These are phyloP conservation scores for Russula abietina DNA, from an alignment of 768 basidiomycete species.

Conservation along the genomic window DNA sequence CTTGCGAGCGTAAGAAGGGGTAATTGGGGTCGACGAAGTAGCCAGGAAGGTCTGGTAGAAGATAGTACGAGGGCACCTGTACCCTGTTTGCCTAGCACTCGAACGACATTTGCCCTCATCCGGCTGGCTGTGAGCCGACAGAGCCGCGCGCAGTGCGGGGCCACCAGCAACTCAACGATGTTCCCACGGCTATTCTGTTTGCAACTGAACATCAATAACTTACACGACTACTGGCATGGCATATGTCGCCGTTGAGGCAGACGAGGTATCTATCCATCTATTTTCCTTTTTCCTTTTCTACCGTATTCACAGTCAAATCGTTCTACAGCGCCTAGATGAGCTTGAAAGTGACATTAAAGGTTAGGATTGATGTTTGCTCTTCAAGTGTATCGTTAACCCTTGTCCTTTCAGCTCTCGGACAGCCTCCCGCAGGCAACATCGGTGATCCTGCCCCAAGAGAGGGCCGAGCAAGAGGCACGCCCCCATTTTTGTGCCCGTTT, in stretches of 20 bases:
- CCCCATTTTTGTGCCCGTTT: not conserved
- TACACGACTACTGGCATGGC: constrained; percentile 42
- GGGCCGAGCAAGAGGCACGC: constrained; percentile 16
- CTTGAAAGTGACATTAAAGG: constrained; percentile 5
- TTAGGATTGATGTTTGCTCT: not conserved
- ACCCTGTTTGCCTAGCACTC: constrained; percentile 26
- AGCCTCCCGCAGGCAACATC: constrained; percentile 11
- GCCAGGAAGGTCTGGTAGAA: not conserved
- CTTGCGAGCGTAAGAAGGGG: not conserved
- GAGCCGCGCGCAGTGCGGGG: not conserved
- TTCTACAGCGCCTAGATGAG: constrained; percentile 49
- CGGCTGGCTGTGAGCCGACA: not conserved
- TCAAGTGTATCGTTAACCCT: not conserved
- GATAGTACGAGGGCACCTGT: constrained; percentile 15
- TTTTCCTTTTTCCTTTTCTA: not conserved
- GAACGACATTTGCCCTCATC: constrained; percentile 11
- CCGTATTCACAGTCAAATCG: not conserved
- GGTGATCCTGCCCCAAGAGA: constrained; percentile 4
- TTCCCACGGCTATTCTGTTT: constrained; percentile 4
- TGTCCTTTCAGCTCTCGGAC: constrained; percentile 6
- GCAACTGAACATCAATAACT: not conserved
- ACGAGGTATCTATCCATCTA: constrained; percentile 44
- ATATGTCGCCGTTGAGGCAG: constrained; percentile 65
- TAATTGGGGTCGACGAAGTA: not conserved
- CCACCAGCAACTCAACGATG: not conserved